Evolutionary conservation across 805 yeast species (phyloP), one percentile per base, ranked within the genome.

Genomic region (Cyberlindnera lachancei): DNA sequence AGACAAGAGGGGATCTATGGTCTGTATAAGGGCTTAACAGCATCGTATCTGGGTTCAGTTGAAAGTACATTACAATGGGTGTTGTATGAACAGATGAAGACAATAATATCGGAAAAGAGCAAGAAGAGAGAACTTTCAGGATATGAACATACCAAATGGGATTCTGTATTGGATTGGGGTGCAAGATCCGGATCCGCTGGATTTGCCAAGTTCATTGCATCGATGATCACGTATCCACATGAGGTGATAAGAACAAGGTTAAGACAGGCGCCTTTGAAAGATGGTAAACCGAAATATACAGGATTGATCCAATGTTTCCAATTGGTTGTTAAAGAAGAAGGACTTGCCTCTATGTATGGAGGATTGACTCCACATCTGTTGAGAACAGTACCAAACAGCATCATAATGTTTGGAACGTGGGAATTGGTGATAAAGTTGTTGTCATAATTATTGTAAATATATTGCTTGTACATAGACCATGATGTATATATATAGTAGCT

Each of bases 371-470:
- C 99, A 4, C 99, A 92, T 60, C 64, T 92, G 50, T 71, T 92
- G 63, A 75, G 98, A 59, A 92, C 98, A 0, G 98, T 92, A 32
- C 99, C 99, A 4, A 92, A 92, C 59, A 83, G 95, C 51, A 87
- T 92, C 54, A 90, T 92, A 46, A 92, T 92, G 98, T 92, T 92
- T 64, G 98, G 99, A 28, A 88, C 97, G 4, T 92, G 97, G 97
- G 99, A 92, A 54, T 56, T 92, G 21, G 75, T 82, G 34, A 75
- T 80, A 29, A 70, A 68, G 36, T 44, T 73, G n/a, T 56, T 79
- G 18, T 70, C 78, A 12, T 59, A 45, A 37, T 29, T n/a, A n/a
- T 7, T 8, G 16, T 8, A 10, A 10, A 14, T 12, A 31, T 27
- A 6, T n/a, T 14, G n/a, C n/a, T n/a, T 25, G 29, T 33, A 33